Conservation (phyloP, 1,139 yeast genomes). For the Suhomyces choctaworum region DNA sequence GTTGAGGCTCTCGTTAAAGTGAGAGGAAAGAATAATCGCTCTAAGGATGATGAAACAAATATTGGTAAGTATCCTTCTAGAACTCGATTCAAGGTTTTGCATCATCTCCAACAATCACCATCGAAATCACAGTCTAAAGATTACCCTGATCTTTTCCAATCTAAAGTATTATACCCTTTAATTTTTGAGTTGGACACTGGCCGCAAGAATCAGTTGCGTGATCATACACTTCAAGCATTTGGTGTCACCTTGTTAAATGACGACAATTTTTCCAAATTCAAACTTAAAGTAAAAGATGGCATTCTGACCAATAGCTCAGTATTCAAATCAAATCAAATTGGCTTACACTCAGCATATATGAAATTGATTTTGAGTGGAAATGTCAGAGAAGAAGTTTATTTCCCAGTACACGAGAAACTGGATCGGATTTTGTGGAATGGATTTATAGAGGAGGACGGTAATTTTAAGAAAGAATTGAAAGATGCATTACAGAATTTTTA, state of each 20-base stretch:
- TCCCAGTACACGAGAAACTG: constrained; percentile 14
- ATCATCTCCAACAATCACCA: constrained; percentile 12
- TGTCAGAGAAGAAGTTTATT: constrained; percentile 14
- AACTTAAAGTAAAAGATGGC: constrained; percentile 3
- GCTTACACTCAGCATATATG: constrained; percentile 24
- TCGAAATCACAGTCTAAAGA: constrained; percentile 3
- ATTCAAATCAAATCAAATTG: constrained; percentile 26
- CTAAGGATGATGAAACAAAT: not conserved
- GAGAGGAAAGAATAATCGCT: constrained; percentile 7
- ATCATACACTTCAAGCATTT: constrained; percentile 25
- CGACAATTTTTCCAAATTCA: constrained; percentile 24
- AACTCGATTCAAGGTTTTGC: constrained; percentile 20
- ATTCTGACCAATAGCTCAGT: constrained; percentile 17
- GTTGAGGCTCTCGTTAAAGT: constrained; percentile 14
- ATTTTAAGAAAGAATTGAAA: constrained; percentile 5
- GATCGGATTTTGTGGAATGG: constrained; percentile 25
- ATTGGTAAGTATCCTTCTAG: constrained; percentile 12
- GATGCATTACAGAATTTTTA: not conserved
- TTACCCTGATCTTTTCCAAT: constrained; percentile 18
- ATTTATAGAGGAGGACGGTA: constrained; percentile 15
- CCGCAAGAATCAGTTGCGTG: constrained; percentile 29
- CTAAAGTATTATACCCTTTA: constrained; percentile 19
- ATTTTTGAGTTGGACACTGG: constrained; percentile 26
- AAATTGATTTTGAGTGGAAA: constrained; percentile 10
- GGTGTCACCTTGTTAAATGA: constrained; percentile 25